These are phyloP conservation scores for Ettlia oleoabundans DNA, from an alignment of 139 green algal species.

Conservation along the genomic window DNA sequence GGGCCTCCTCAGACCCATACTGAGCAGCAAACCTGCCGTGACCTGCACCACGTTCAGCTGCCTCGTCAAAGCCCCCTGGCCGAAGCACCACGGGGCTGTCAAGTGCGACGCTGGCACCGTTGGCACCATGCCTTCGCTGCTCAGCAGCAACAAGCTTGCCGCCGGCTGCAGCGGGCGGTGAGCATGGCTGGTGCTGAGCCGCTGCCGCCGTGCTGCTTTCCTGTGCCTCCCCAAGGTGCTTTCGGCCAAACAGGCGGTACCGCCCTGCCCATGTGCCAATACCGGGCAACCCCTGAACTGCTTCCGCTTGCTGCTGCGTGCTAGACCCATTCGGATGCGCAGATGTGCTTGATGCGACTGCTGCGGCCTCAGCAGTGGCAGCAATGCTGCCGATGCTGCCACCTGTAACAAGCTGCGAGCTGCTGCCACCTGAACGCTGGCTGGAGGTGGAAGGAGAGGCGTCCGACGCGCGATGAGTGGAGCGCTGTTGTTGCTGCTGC, in stretches of 20 bases:
- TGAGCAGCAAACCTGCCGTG: neutral
- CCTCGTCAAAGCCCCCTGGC: neutral
- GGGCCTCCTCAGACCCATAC: too few relatives aligned
- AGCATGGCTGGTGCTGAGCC: neutral
- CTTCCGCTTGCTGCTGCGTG: neutral
- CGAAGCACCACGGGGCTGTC: slow-evolving; percentile 29
- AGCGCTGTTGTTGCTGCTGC: neutral
- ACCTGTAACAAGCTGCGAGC: too few relatives aligned
- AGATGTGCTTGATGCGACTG: too few relatives aligned
- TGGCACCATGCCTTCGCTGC: too few relatives aligned
- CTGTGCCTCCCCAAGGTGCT: neutral
- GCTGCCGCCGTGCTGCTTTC: neutral
- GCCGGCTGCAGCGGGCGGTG: neutral
- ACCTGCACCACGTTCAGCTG: neutral
- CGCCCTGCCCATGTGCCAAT: slow-evolving; percentile 43
- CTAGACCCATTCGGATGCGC: neutral
- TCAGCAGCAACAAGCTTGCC: neutral
- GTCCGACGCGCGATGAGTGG: neutral
- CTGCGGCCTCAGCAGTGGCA: too few relatives aligned
- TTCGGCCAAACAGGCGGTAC: slow-evolving; percentile 32
- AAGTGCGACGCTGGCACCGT: too few relatives aligned
- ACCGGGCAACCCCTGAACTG: slow-evolving; percentile 35
- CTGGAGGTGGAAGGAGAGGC: neutral
- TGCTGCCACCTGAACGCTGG: neutral
- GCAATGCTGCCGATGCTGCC: neutral